Evolutionary conservation across 106 monocot species (phyloP).

Genomic region (Narthecium ossifragum): DNA sequence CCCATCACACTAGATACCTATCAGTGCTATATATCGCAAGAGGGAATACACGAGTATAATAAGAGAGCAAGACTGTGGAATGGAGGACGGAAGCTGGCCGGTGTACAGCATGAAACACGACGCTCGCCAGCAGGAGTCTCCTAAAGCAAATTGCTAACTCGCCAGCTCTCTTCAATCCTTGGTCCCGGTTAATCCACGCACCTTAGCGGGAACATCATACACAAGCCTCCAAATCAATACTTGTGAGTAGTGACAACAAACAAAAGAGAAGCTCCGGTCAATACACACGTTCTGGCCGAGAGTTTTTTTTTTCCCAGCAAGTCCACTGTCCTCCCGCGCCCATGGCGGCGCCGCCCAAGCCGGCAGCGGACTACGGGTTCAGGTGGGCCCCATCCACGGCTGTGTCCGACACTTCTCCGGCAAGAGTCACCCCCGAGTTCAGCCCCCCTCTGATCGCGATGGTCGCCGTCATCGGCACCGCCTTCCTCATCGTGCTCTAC

Average conservation of each 20-base stretch:
- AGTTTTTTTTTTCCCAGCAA: too few relatives aligned
- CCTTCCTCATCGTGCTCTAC: conserved; percentile 68
- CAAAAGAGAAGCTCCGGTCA: too few relatives aligned
- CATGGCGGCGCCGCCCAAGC: conserved; percentile 30
- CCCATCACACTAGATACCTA: too few relatives aligned
- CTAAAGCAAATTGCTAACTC: too few relatives aligned
- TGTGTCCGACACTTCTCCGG: background rate
- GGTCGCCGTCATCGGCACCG: conserved; percentile 74
- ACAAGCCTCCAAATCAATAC: background rate
- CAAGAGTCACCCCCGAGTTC: conserved; percentile 15
- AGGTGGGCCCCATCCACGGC: conserved; percentile 14
- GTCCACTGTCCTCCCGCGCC: background rate
- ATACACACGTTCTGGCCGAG: too few relatives aligned
- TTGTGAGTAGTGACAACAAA: too few relatives aligned
- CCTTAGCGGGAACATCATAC: background rate
- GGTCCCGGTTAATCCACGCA: background rate
- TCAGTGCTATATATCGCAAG: too few relatives aligned
- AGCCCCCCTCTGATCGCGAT: conserved; percentile 83
- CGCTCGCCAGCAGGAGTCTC: too few relatives aligned
- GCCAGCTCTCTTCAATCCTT: background rate
- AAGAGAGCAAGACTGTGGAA: too few relatives aligned
- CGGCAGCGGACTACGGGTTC: conserved; percentile 20
- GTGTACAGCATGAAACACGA: too few relatives aligned
- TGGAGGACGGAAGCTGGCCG: too few relatives aligned
- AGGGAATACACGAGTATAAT: too few relatives aligned